Evolutionary conservation across 2,329 filamentous ascomycete genomes (phyloP).

Genomic region (Cordyceps fumosorosea): DNA sequence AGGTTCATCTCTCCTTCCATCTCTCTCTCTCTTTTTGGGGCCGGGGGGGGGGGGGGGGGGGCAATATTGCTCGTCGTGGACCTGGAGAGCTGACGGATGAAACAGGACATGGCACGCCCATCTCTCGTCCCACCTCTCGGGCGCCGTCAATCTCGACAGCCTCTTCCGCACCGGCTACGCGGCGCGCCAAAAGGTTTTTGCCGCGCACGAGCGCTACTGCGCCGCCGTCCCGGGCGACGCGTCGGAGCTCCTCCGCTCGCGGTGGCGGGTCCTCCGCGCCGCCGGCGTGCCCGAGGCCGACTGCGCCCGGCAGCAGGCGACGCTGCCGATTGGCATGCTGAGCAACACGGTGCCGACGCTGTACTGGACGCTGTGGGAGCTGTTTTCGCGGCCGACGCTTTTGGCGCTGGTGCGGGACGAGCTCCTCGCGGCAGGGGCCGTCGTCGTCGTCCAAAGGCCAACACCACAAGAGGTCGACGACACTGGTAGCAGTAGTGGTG

Average conservation of each 20-base stretch:
- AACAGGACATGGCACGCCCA: constrained; percentile 12
- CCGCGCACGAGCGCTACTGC: constrained; percentile 16
- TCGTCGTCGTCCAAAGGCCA: background rate
- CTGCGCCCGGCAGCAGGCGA: constrained; percentile 9
- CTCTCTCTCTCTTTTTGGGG: background rate
- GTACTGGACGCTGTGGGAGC: constrained; percentile 39
- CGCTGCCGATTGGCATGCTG: constrained; percentile 26
- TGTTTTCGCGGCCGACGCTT: constrained; percentile 33
- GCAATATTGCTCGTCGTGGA: background rate
- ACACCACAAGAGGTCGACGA: background rate
- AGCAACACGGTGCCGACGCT: constrained; percentile 35
- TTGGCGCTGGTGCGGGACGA: constrained; percentile 34
- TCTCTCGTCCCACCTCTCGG: constrained; percentile 10
- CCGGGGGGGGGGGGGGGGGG: too few species aligned
- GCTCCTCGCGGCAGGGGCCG: constrained; percentile 19
- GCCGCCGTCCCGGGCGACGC: constrained; percentile 6
- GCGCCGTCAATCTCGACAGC: constrained; percentile 1
- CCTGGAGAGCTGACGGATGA: too few species aligned
- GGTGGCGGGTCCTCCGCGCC: constrained; percentile 7
- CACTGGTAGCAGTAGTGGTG: background rate
- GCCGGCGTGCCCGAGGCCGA: constrained; percentile 1
- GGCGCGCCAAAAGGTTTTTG: constrained; percentile 16
- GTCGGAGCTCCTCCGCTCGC: constrained; percentile 13
- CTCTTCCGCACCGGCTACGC: constrained; percentile 12
- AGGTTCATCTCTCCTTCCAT: background rate